A percentile compares a stretch with the other conserved stretches of the same genome.
These are phyloP conservation scores for Carpinus viminea DNA, from an alignment of 306 rosid species.

Conservation along the genomic window DNA sequence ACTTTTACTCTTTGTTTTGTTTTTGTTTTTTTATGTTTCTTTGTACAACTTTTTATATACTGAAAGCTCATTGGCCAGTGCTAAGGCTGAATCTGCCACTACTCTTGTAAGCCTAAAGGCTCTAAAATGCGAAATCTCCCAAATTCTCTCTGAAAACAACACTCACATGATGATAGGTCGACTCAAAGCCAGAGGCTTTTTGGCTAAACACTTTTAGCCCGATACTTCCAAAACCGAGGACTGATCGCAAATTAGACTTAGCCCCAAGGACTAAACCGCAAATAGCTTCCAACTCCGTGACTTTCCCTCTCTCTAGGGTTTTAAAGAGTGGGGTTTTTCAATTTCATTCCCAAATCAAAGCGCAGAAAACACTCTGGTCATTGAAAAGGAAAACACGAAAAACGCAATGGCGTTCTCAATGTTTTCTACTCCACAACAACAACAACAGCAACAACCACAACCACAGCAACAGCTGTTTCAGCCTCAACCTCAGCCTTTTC, in stretches of 20 bases:
- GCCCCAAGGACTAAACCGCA: background rate
- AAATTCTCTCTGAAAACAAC: too few relatives aligned
- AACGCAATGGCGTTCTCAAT: constrained; percentile 72
- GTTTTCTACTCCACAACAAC: constrained; percentile 68
- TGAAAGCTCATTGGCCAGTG: too few relatives aligned
- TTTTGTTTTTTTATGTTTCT: too few relatives aligned
- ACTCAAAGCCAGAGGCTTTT: background rate
- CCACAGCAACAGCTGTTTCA: constrained; percentile 57
- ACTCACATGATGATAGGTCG: background rate
- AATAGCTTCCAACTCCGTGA: background rate
- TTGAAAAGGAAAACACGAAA: background rate
- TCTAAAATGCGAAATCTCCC: too few relatives aligned
- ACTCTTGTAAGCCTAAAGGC: too few relatives aligned
- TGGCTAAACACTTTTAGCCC: background rate
- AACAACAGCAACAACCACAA: constrained; percentile 48
- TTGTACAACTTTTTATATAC: too few relatives aligned
- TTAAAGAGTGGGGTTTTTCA: constrained; percentile 26
- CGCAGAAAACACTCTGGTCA: constrained; percentile 2
- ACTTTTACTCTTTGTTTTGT: too few relatives aligned
- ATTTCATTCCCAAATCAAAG: constrained; percentile 7
- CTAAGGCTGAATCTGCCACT: too few relatives aligned
- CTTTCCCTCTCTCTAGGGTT: constrained; percentile 58
- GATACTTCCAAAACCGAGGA: background rate
- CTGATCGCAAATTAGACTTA: background rate
- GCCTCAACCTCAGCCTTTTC: constrained; percentile 34